Base-by-base conservation (phyloP, 2,329 filamentous ascomycete species). In the Endothia cerciana region DNA sequence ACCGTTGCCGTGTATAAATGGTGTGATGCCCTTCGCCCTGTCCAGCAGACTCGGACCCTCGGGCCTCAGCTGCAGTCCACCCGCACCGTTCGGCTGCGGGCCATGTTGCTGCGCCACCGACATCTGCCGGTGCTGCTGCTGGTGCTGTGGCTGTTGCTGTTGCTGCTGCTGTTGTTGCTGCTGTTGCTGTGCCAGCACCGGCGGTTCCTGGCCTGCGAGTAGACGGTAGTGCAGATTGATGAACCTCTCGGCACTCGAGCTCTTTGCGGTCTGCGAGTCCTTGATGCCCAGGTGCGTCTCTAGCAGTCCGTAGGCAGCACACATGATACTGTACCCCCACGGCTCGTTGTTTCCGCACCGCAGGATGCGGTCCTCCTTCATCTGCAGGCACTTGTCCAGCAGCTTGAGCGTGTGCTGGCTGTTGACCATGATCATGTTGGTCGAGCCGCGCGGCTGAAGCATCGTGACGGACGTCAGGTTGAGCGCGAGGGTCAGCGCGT, bases 241-340 rank as follows among this genome's bases (percentile, higher is more conserved):
- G 70, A 88, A 88, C 22, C 85, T 78, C 75, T 88, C 85, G 1
- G 85, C 85, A 3, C 85, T 85, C 5, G 82, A 82, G 4, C 85
- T 85, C 74, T 87, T 88, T 65, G 86, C 86, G 8, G 79, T 79
- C 69, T 87, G 84, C 19, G 82, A 73, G 8, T 85, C 82, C 77
- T 87, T 88, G 65, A 81, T 81, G 36, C 83, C 85, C 17, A 88
- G 77, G 67, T 89, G 86, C 0, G 85, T 83, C 73, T 88, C 85
- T 30, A 88, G 77, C 11, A 89, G 78, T 3, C 86, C 86, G 33
- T 84, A 79, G 0, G 86, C 85, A 3, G 85, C 84, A 69, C 85
- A 88, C 83, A 88, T 86, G 73, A 87, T 87, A 64, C 83, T 85
- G 73, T 88, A 87, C 22, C 85, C 85, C 86, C 86, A 88, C 0